These are phyloP conservation scores for Verticillium tricorpus DNA, from an alignment of 2,329 filamentous ascomycete genomes.

Conservation along the genomic window DNA sequence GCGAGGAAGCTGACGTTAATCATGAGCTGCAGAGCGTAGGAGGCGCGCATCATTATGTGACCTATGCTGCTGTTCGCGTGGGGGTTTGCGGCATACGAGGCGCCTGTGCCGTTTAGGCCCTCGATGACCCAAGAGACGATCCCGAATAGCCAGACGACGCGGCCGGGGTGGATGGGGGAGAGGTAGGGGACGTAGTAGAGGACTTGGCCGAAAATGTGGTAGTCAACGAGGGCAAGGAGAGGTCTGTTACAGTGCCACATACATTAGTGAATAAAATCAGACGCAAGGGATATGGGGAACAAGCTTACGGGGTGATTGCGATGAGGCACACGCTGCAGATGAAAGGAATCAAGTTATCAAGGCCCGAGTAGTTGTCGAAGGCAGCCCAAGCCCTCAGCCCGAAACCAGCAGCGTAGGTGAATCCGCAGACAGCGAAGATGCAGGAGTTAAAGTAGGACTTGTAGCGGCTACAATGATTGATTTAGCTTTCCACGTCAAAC, in stretches of 20 bases:
- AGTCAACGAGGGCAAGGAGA: conserved; percentile 59
- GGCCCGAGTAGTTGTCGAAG: conserved; percentile 23
- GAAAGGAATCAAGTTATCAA: conserved; percentile 30
- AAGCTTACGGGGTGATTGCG: conserved; percentile 29
- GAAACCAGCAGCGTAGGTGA: conserved; percentile 50
- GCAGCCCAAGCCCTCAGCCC: conserved; percentile 47
- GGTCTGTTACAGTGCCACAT: conserved; percentile 33
- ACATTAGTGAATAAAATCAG: not conserved
- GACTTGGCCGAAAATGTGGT: conserved; percentile 57
- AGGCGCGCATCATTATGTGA: conserved; percentile 31
- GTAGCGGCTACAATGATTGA: conserved; percentile 33
- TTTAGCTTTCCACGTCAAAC: not conserved
- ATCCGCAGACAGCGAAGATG: conserved; percentile 44
- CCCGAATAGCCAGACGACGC: conserved; percentile 42
- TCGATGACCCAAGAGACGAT: conserved; percentile 41
- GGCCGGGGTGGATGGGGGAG: conserved; percentile 45
- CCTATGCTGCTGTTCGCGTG: conserved; percentile 21
- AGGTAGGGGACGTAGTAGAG: conserved; percentile 59
- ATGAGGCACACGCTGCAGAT: conserved; percentile 37
- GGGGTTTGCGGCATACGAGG: conserved; percentile 32
- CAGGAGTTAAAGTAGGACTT: conserved; percentile 46
- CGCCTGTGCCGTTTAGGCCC: conserved; percentile 39
- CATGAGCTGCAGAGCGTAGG: conserved; percentile 40
- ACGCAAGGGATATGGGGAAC: not conserved
- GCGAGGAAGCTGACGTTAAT: conserved; percentile 40